Conservation (phyloP, 2,329 filamentous ascomycete genomes). For the Stylonectria norvegica region DNA sequence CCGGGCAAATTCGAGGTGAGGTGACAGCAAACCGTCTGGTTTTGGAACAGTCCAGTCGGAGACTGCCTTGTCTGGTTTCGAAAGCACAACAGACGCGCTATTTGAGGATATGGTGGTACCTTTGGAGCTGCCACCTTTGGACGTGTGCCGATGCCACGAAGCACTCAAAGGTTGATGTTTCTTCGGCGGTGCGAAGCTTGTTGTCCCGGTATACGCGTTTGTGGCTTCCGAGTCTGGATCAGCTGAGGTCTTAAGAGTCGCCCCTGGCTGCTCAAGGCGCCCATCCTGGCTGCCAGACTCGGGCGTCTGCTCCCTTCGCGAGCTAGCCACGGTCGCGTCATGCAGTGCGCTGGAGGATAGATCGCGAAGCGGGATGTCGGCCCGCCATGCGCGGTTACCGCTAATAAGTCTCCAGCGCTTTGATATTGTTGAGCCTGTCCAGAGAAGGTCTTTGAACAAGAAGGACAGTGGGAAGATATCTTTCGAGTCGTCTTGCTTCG, state of each 20-base stretch:
- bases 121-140: slow-evolving; percentile 26
- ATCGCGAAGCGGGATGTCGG: neutral
- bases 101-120: slow-evolving; percentile 23
- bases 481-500: slow-evolving; percentile 41
- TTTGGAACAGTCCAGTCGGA: slow-evolving; percentile 33
- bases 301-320: neutral
- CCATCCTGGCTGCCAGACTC: too few relatives aligned
- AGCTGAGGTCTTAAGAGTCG: neutral
- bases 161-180: neutral
- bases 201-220: neutral
- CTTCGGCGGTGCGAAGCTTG: neutral
- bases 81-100: slow-evolving; percentile 28
- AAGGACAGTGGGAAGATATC: slow-evolving; percentile 44
- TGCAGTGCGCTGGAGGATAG: slow-evolving; percentile 5
- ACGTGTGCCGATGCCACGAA: slow-evolving; percentile 4
- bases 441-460: slow-evolving; percentile 32
- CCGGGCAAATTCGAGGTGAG: slow-evolving; percentile 29
- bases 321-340: neutral
- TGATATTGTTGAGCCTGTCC: slow-evolving; percentile 37
- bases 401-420: slow-evolving; percentile 41
- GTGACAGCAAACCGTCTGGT: slow-evolving; percentile 30
- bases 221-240: neutral
- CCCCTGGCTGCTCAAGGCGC: neutral
- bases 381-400: slow-evolving; percentile 36
- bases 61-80: slow-evolving; percentile 32